These are phyloP conservation scores for Aphanomyces astaci DNA, from an alignment of 352 stramenopile species.

Conservation along the genomic window DNA sequence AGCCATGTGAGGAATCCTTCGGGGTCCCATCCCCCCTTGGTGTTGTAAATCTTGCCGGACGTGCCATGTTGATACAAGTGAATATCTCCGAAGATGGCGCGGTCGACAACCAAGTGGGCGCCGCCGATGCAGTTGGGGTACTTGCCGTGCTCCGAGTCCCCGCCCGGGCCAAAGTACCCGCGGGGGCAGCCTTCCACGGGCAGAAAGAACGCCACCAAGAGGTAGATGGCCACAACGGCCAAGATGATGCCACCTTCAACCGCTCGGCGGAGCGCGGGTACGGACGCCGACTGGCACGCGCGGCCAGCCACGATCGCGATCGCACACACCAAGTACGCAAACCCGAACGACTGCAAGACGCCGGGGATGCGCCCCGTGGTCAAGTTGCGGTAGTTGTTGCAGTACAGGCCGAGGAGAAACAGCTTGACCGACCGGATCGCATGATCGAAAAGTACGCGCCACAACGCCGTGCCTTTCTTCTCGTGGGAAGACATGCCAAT, in stretches of 20 bases:
- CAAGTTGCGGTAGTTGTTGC: conserved; percentile 58
- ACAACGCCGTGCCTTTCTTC: background rate
- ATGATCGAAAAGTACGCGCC: conserved; percentile 15
- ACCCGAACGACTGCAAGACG: conserved; percentile 16
- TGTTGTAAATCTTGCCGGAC: too few relatives aligned
- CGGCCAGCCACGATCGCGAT: background rate
- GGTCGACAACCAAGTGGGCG: conserved; percentile 65
- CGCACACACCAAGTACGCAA: conserved; percentile 8
- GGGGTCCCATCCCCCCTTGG: too few relatives aligned
- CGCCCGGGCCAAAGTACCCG: conserved; percentile 60
- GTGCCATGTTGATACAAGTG: conserved; percentile 65
- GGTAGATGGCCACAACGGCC: conserved; percentile 29
- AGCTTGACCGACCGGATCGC: conserved; percentile 39
- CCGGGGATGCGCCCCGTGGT: conserved; percentile 50
- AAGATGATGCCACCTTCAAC: background rate
- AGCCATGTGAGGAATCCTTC: conserved; percentile 75
- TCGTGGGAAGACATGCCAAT: conserved; percentile 9
- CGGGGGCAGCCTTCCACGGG: conserved; percentile 56
- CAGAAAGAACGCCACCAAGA: conserved; percentile 45
- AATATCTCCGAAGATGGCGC: conserved; percentile 40
- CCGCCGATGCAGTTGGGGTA: conserved; percentile 66
- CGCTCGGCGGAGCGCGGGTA: background rate
- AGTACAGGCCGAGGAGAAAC: conserved; percentile 55
- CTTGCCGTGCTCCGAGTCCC: conserved; percentile 32
- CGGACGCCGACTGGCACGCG: background rate